phyloP scores from a whole-genome alignment of 306 rosid species.

The Dryas drummondii region DNA sequence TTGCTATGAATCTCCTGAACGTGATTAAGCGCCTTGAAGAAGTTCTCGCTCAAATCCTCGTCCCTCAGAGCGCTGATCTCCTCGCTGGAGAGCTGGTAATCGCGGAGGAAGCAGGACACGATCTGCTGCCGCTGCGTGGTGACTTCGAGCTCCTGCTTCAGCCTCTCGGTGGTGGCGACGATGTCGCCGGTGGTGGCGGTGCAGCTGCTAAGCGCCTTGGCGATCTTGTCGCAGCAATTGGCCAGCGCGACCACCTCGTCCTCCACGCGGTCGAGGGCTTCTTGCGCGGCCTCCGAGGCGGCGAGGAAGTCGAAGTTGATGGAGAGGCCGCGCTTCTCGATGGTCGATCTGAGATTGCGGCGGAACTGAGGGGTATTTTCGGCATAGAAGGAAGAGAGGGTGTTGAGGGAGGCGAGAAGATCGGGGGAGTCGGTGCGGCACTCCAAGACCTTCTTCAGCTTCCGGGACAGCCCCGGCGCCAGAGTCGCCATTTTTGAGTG shows the following conservation, averaged over 20 bases:
- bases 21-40: constrained; percentile 91
- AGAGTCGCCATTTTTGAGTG: constrained; percentile 50
- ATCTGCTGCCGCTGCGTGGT: constrained; percentile 89
- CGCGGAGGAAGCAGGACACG: constrained; percentile 83
- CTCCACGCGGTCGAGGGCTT: constrained; percentile 85
- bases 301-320: constrained; percentile 71
- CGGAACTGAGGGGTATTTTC: constrained; percentile 87
- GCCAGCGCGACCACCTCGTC: constrained; percentile 64
- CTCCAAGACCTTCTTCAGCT: constrained; percentile 93
- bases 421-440: constrained; percentile 83
- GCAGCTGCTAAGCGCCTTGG: constrained; percentile 70
- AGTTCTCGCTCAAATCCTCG: constrained; percentile 69
- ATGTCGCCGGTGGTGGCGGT: constrained; percentile 86
- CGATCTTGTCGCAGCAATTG: constrained; percentile 86
- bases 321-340: constrained; percentile 82
- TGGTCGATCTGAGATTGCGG: constrained; percentile 86
- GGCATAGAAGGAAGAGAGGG: constrained; percentile 80
- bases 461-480: constrained; percentile 94
- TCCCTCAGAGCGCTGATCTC: constrained; percentile 91
- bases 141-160: constrained; percentile 71
- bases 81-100: constrained; percentile 83
- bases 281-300: constrained; percentile 70
- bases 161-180: constrained; percentile 84
- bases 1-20: constrained; percentile 96
- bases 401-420: constrained; percentile 71